Base-by-base conservation (phyloP, 225 moss, liverwort and hornwort species). In the Sphagnum tenellum region DNA sequence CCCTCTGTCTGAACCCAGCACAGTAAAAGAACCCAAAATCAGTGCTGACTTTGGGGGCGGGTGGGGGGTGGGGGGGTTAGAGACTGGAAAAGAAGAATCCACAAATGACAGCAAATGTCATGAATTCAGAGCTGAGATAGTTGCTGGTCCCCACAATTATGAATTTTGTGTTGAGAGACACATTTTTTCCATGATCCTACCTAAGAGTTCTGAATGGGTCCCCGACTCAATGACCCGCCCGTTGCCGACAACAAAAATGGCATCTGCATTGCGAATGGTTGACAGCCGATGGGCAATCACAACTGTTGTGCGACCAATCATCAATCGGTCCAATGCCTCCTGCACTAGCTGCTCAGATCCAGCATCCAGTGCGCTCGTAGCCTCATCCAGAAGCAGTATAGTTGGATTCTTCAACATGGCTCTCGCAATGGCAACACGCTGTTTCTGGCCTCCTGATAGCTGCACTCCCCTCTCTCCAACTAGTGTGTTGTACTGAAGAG, bases 381-480 rank as follows among this genome's bases (percentile, higher is more conserved):
- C 83, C 68, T 83, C 79, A 47, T 83, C 83, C 13, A 83, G 60
- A 12, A 79, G 79, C 46, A 83, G 68, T 52, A 83, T 79, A 3
- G 79, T 65, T 2, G 79, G 83, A 53, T 83, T 65, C 74, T 83
- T 83, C 63, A 83, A 63, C 83, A 83, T 83, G 59, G 83, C 77
- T 61, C 79, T 69, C 29, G 83, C 83, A 45, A 83, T 83, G 46
- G 83, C 79, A 59, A 83, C 72, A 59, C 77, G 64, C 56, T 83
- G 83, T 74, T 83, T 83, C 50, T 83, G 83, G 8, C 83, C 83
- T 47, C 83, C 79, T 4, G 83, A 79, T 13, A 83, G 72, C 57
- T 83, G 83, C 72, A 83, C 83, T 44, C 83, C 83, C 62, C 83
- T 65, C 67, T 83, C 83, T 10, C 79, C 83, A 7, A 83, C 79